Base-by-base conservation (phyloP, 148 eudicot species). In the Silene uniflora region DNA sequence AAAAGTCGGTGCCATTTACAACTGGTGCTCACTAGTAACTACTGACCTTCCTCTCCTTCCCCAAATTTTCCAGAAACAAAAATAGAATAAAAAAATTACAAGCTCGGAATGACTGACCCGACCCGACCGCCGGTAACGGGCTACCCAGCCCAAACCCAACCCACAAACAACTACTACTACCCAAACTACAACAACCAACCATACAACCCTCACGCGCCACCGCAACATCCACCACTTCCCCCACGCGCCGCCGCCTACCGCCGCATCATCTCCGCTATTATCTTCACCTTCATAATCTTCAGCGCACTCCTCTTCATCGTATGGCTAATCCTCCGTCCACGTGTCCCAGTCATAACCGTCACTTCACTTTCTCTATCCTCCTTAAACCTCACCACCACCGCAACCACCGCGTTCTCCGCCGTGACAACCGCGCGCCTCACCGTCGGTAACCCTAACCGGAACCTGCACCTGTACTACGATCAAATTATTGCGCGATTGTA, bases 281-380 rank as follows among this genome's bases (percentile, higher is more conserved):
- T 93, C 74, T 81, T 83, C 61, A 24, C 73, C 49, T 71, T 93
- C 78, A 75, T 93, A 39, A 81, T 91, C 84, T 27, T 84, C 76
- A 87, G 89, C 56, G 77, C 86, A 46, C 19, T 88, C 65, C 73
- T 85, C 67, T 85, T 93, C 82, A 87, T 89, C 77, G 62, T 88
- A 0, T 93, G 93, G 93, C 83, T 93, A 1, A 77, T 93, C 32
- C 87, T 93, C 79, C 93, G 98, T 42, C 98, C 98, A 2, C 85
- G 87, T n/a, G 55, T 88, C 82, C 98, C 97, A 25, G 56, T 77
- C 22, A 88, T 93, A 84, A 85, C 78, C 9, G 76, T 91, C 66
- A 81, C 81, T 42, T 82, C 92, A 0, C 27, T 84, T 22, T 22
- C 92, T 8, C 63, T 91, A 29, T 74, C 91, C 65, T 81, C 85